Conservation (phyloP, 1,284 basidiomycete genomes). For the Apiotrichum gamsii region DNA sequence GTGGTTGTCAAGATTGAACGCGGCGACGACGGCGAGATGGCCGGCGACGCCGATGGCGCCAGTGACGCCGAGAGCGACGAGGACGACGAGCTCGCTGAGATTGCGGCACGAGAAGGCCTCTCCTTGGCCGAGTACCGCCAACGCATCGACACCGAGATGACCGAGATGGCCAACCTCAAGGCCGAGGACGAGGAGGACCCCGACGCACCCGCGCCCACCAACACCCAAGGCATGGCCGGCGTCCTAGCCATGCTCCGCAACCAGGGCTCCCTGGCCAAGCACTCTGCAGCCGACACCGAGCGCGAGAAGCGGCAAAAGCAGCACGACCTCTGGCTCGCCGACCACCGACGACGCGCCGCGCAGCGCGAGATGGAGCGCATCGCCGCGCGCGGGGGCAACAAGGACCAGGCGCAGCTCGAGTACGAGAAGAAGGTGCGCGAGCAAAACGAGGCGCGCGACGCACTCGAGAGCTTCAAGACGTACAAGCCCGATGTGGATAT, state of each 20-base stretch:
- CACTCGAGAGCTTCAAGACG: constrained; percentile 75
- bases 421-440: constrained; percentile 94
- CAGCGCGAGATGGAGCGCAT: constrained; percentile 73
- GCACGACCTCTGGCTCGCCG: constrained; percentile 83
- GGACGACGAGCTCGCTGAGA: constrained; percentile 53
- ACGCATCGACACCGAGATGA: constrained; percentile 46
- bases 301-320: constrained; percentile 61
- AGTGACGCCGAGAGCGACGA: constrained; percentile 68
- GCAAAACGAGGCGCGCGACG: constrained; percentile 78
- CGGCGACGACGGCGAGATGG: too few species aligned
- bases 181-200: constrained; percentile 54
- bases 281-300: constrained; percentile 61
- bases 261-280: constrained; percentile 75
- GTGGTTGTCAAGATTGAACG: constrained; percentile 49
- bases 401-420: constrained; percentile 89
- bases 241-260: constrained; percentile 82
- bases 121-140: constrained; percentile 44
- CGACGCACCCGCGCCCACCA: constrained; percentile 56
- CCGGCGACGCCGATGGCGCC: constrained; percentile 57
- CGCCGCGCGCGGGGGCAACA: constrained; percentile 68
- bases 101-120: constrained; percentile 46
- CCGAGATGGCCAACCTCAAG: constrained; percentile 60
- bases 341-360: constrained; percentile 67
- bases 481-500: constrained; percentile 98
- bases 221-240: constrained; percentile 75